Evolutionary conservation across 2,329 filamentous ascomycete genomes (phyloP).

Genomic region (Furcasterigmium sp.): DNA sequence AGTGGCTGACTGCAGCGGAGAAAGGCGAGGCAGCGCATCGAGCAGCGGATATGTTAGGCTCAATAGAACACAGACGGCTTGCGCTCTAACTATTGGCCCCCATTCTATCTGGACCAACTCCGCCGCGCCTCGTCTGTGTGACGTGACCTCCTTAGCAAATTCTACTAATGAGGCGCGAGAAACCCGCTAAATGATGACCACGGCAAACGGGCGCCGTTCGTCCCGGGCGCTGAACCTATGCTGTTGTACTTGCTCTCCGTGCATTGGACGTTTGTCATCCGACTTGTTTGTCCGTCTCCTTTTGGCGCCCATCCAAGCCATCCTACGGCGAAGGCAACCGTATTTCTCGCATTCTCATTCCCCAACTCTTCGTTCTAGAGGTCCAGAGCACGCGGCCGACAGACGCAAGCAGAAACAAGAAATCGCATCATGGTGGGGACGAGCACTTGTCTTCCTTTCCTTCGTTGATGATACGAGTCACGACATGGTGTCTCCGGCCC

Average conservation of each 20-base stretch:
- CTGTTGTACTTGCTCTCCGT: background rate
- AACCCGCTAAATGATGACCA: background rate
- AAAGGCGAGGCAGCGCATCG: constrained; percentile 6
- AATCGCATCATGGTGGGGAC: no score
- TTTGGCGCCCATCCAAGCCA: background rate
- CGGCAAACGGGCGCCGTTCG: background rate
- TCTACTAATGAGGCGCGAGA: background rate
- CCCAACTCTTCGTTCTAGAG: no score
- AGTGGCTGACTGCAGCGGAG: constrained; percentile 4
- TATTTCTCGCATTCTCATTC: no score
- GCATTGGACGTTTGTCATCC: background rate
- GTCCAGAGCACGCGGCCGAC: no score
- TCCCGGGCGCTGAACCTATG: background rate
- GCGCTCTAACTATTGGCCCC: background rate
- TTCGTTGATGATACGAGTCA: no score
- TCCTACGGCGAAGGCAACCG: background rate
- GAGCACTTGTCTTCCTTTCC: no score
- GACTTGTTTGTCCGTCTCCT: no score
- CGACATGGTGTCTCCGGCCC: no score
- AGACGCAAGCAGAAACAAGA: background rate
- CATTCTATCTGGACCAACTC: background rate
- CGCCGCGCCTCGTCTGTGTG: background rate
- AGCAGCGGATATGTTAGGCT: background rate
- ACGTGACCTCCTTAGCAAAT: background rate
- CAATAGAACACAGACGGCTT: background rate